These are phyloP conservation scores for Ascomycota sp. DNA, from an alignment of 2,329 filamentous ascomycete species.

Conservation along the genomic window DNA sequence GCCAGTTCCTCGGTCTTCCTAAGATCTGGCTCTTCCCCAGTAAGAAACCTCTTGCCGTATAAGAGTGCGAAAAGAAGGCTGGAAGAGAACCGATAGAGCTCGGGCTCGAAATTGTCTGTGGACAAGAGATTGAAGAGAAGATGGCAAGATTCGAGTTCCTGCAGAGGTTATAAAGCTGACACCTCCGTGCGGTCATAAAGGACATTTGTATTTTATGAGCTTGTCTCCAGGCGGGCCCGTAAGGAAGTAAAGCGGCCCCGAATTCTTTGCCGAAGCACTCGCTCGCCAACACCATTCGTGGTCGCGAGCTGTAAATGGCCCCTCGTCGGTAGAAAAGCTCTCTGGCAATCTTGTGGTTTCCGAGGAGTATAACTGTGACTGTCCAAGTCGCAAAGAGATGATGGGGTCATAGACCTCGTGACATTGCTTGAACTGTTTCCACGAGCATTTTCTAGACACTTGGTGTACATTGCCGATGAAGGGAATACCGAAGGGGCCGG, in stretches of 20 bases:
- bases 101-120: constrained; percentile 8
- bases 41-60: constrained; percentile 15
- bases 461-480: constrained; percentile 8
- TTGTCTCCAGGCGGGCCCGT: constrained; percentile 16
- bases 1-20: constrained; percentile 7
- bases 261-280: constrained; percentile 14
- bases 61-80: constrained; percentile 16
- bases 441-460: constrained; percentile 22
- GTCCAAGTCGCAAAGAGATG: constrained; percentile 5
- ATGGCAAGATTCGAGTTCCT: constrained; percentile 25
- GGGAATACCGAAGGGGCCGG: constrained; percentile 5
- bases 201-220: constrained; percentile 18
- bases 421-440: constrained; percentile 32
- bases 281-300: constrained; percentile 10
- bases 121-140: constrained; percentile 19
- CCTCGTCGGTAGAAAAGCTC: constrained; percentile 6
- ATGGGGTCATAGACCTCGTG: constrained; percentile 7
- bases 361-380: constrained; percentile 6
- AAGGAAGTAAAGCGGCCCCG: constrained; percentile 19
- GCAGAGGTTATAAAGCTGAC: constrained; percentile 17
- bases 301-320: constrained; percentile 6
- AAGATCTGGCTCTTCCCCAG: constrained; percentile 7
- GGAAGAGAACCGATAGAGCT: constrained; percentile 15
- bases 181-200: constrained; percentile 10
- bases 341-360: constrained; percentile 4